These are phyloP conservation scores for Alternaria sp. DNA, from an alignment of 2,329 filamentous ascomycete genomes.

Conservation along the genomic window DNA sequence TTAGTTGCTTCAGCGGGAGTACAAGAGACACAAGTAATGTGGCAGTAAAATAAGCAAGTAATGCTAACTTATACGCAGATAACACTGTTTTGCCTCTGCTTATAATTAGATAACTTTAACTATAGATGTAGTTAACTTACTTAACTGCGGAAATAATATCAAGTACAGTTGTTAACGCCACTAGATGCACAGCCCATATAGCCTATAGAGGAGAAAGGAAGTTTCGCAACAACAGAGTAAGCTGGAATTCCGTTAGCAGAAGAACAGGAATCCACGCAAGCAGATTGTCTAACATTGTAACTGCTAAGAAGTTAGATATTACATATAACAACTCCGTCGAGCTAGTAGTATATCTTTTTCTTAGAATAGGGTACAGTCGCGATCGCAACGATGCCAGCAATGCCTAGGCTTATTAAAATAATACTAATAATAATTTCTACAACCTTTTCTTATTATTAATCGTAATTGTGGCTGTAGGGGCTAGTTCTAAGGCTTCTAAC, in stretches of 20 bases:
- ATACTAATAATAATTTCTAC: not conserved
- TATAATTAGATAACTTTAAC: constrained; percentile 1
- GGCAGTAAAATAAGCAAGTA: constrained; percentile 7
- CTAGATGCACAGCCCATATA: constrained; percentile 13
- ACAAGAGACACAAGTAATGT: constrained; percentile 4
- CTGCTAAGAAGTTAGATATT: constrained; percentile 15
- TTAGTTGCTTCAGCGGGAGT: constrained; percentile 9
- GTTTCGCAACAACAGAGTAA: constrained; percentile 6
- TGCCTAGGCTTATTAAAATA: constrained; percentile 2
- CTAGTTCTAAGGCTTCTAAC: constrained; percentile 3
- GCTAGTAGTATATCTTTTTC: constrained; percentile 12
- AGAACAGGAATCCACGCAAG: not conserved
- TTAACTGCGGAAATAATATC: constrained; percentile 14
- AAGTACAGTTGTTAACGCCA: constrained; percentile 11
- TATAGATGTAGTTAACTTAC: not conserved
- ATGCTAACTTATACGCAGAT: constrained; percentile 9
- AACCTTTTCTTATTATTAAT: constrained; percentile 10
- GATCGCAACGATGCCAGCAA: constrained; percentile 8
- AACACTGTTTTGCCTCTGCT: constrained; percentile 10
- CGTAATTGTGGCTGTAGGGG: not conserved
- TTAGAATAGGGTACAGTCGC: constrained; percentile 10
- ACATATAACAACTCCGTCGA: constrained; percentile 14
- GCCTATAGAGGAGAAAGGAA: constrained; percentile 11
- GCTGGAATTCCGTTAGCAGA: constrained; percentile 8
- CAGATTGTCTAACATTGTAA: constrained; percentile 12